Evolutionary conservation across 257 asterid genomes (phyloP).

Genomic region (Hygrophila difformis): DNA sequence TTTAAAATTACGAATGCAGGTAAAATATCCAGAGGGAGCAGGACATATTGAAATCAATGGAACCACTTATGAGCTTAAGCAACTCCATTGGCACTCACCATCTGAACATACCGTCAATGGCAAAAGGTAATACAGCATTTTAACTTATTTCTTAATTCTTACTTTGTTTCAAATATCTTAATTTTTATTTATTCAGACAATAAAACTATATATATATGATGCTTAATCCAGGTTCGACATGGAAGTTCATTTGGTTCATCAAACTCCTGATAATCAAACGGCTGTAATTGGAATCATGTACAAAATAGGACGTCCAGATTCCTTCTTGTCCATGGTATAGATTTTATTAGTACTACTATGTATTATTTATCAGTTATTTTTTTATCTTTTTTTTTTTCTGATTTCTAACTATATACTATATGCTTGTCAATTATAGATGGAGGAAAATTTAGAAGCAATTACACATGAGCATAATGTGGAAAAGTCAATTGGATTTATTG

Average conservation of each 20-base stretch:
- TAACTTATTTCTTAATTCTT: not conserved
- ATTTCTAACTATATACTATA: too few species aligned
- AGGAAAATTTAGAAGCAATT: conserved; percentile 15
- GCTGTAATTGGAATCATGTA: conserved; percentile 69
- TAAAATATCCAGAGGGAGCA: conserved; percentile 44
- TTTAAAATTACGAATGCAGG: too few species aligned
- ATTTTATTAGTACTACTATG: too few species aligned
- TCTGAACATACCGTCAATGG: conserved; percentile 74
- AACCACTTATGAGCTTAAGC: conserved; percentile 38
- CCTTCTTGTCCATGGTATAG: conserved; percentile 52
- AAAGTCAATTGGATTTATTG: conserved; percentile 23
- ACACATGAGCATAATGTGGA: conserved; percentile 18
- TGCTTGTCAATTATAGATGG: too few species aligned
- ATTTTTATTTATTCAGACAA: not conserved
- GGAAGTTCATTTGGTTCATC: conserved; percentile 70
- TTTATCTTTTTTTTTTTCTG: not conserved
- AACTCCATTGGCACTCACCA: conserved; percentile 94
- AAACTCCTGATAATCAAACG: conserved; percentile 33
- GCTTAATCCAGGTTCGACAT: conserved; percentile 47
- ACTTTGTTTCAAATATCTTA: not conserved
- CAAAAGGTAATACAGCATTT: conserved; percentile 30
- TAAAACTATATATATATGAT: too few species aligned
- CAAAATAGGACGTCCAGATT: conserved; percentile 46
- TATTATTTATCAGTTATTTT: too few species aligned
- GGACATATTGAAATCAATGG: conserved; percentile 53